phyloP scores from a whole-genome alignment of 371 early-diverging fungal species.

The Dichotomocladium elegans region DNA sequence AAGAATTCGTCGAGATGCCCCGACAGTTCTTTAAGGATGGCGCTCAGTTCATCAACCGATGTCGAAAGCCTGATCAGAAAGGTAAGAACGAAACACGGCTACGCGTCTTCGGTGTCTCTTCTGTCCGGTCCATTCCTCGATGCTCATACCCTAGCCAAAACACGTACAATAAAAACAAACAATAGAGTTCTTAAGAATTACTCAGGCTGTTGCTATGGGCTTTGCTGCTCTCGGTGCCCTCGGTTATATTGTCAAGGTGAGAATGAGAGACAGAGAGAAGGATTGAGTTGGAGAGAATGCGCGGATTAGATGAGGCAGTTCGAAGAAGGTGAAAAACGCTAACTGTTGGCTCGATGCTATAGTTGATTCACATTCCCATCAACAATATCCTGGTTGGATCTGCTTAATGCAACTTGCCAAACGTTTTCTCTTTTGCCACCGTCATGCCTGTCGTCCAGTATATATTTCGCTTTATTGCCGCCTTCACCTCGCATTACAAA shows the following conservation, averaged over 20 bases:
- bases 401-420: slow-evolving; percentile 33
- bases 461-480: too few relatives aligned
- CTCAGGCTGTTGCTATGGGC: slow-evolving; percentile 93
- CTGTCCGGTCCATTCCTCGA: too few relatives aligned
- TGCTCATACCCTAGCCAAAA: too few relatives aligned
- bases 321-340: background rate
- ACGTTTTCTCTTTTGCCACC: background rate
- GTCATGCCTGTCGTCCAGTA: too few relatives aligned
- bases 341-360: background rate
- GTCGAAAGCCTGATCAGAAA: slow-evolving; percentile 95
- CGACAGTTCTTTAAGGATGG: slow-evolving; percentile 90
- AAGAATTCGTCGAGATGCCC: slow-evolving; percentile 78
- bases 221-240: slow-evolving; percentile 97
- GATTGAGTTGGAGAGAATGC: background rate
- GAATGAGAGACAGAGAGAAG: background rate
- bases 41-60: slow-evolving; percentile 85
- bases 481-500: too few relatives aligned
- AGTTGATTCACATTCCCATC: slow-evolving; percentile 97
- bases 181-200: slow-evolving; percentile 90
- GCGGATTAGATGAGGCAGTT: too few relatives aligned
- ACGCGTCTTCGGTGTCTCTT: background rate
- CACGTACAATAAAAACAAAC: too few relatives aligned
- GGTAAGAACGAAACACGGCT: slow-evolving; percentile 49
- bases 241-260: slow-evolving; percentile 94
- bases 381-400: slow-evolving; percentile 96